These are phyloP conservation scores for Euphorbia pulcherrima DNA, from an alignment of 345 rosid species.

Conservation along the genomic window DNA sequence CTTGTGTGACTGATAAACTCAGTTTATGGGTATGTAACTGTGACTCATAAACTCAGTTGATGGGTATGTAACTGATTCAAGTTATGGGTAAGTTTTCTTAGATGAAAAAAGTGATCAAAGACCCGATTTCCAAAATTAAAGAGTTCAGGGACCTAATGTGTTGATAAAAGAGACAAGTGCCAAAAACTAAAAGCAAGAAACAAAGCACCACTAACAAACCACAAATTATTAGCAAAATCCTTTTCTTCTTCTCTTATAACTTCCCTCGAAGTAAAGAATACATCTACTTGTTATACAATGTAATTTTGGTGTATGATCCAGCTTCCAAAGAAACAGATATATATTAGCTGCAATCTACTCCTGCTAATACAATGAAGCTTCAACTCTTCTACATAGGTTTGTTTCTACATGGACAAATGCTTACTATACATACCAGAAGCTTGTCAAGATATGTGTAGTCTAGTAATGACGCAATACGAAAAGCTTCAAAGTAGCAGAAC, in stretches of 20 bases:
- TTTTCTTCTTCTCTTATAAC: not conserved
- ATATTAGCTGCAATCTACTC: not conserved
- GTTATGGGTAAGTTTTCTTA: too few species aligned
- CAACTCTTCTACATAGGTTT: not conserved
- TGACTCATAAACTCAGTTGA: too few species aligned
- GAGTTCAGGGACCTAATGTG: too few species aligned
- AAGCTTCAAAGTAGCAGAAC: not conserved
- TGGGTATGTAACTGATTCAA: too few species aligned
- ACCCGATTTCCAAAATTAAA: too few species aligned
- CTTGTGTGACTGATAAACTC: too few species aligned
- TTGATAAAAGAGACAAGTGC: too few species aligned
- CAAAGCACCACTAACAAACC: not conserved
- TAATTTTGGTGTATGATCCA: conserved; percentile 9
- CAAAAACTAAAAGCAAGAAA: not conserved
- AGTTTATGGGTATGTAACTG: too few species aligned
- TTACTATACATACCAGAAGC: not conserved
- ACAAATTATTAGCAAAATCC: conserved; percentile 2
- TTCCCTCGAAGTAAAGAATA: not conserved
- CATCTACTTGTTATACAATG: not conserved
- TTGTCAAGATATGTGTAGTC: not conserved
- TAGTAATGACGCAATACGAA: not conserved
- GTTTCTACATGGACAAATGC: not conserved
- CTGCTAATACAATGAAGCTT: conserved; percentile 5
- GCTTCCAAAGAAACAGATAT: not conserved
- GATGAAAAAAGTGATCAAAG: too few species aligned